phyloP scores from a whole-genome alignment of 169 alveolate species.

The Eimeria necatrix region DNA sequence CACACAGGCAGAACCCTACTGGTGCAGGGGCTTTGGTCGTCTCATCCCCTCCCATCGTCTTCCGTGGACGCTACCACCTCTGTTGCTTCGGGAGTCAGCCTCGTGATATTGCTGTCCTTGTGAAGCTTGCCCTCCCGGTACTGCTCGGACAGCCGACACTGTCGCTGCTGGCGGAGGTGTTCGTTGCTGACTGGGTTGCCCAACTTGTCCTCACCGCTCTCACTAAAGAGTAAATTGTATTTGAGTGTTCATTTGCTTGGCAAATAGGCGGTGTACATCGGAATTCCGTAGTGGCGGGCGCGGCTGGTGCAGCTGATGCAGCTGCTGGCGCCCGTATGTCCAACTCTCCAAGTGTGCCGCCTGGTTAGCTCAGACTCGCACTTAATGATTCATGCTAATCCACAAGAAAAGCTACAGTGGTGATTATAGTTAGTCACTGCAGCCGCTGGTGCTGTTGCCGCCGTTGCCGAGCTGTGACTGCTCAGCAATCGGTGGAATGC shows the following conservation, averaged over 20 bases:
- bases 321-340: background rate
- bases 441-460: background rate
- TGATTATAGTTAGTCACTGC: background rate
- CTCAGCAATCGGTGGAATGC: constrained; percentile 20
- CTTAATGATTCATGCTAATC: background rate
- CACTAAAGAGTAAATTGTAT: background rate
- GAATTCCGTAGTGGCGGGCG: background rate
- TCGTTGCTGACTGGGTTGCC: too few species aligned
- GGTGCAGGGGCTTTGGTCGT: background rate
- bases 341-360: background rate
- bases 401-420: background rate
- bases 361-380: background rate
- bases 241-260: background rate
- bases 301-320: constrained; percentile 28
- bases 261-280: background rate
- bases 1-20: background rate
- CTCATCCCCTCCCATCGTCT: constrained; percentile 43
- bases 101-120: background rate
- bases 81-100: background rate
- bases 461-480: background rate
- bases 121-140: background rate
- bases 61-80: background rate
- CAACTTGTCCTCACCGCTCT: too few species aligned
- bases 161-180: too few species aligned
- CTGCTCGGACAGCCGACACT: too few species aligned